Evolutionary conservation across 176 grass and related monocot genomes (phyloP).

Genomic region (Leersia perrieri): DNA sequence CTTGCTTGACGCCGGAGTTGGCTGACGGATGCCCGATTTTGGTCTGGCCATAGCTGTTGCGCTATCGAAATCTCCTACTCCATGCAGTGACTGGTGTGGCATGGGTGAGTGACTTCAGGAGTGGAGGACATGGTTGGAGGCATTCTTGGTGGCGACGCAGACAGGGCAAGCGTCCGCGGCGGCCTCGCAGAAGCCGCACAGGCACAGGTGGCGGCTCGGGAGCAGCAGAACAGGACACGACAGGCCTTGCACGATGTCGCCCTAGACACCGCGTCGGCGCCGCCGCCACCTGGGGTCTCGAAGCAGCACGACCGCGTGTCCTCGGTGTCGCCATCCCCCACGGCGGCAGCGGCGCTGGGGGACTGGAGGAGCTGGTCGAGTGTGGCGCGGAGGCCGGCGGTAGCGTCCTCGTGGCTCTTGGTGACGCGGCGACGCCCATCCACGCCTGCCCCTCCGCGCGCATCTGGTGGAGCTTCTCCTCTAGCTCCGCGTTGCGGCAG

Average conservation of each 20-base stretch:
- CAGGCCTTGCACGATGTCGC: conserved; percentile 27
- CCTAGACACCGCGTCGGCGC: conserved; percentile 15
- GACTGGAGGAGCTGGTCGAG: conserved; percentile 43
- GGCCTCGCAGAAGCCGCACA: conserved; percentile 48
- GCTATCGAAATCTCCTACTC: no score
- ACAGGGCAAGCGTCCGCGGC: conserved; percentile 41
- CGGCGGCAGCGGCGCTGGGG: neutral
- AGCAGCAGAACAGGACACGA: conserved; percentile 46
- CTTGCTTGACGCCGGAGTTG: no score
- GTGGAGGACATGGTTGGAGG: conserved; percentile 47
- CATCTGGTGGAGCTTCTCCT: conserved; percentile 44
- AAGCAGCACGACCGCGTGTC: conserved; percentile 42
- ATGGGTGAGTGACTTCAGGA: no score
- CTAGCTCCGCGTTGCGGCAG: conserved; percentile 34
- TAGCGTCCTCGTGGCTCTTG: conserved; percentile 47
- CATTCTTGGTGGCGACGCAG: conserved; percentile 47
- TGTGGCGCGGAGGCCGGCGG: conserved; percentile 30
- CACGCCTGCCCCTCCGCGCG: conserved; percentile 47
- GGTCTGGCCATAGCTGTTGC: no score
- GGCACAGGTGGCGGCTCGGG: conserved; percentile 66
- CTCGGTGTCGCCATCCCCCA: conserved; percentile 10
- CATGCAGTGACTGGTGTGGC: no score
- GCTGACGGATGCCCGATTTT: no score
- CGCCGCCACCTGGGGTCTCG: neutral
- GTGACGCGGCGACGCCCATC: conserved; percentile 52